Evolutionary conservation across 495 filamentous ascomycete species (phyloP), one percentile per base, ranked within the genome.

Genomic region (Lentithecium fluviatile): DNA sequence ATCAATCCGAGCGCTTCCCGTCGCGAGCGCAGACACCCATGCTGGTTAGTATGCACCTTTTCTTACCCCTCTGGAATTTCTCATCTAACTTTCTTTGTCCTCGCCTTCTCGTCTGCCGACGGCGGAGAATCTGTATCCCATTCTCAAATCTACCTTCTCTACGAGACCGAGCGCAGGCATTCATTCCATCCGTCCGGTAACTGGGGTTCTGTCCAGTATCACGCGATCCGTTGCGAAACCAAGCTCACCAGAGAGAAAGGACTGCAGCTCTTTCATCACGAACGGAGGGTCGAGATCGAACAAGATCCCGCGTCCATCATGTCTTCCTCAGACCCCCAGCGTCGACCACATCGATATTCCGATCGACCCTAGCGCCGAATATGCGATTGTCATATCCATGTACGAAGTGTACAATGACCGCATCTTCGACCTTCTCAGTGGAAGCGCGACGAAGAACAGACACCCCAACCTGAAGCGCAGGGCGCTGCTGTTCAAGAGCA

Each of bases 341-440:
- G 83, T 96, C 52, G 82, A 82, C 72, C 79, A 88, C 51, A 73
- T 96, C 10, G 42, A 60, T 2, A 73, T 92, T 0, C 80, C 85
- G 5, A 77, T 84, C 58, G 90, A 94, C 54, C 76, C 80, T 0
- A 83, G 82, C 21, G 82, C 88, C 55, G 91, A 97, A 61, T 97
- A 96, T 68, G 86, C 91, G 4, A 84, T 98, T 57, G 71, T 98
- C 7, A 80, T 97, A 0, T 95, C 90, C 17, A 98, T 97, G 94
- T 98, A 97, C 74, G 95, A 98, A 74, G 94, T 98, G 17, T 97
- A 98, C 77, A 97, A 97, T 72, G 94, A 98, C 73, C 85, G 93
- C 12, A 97, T 98, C 52, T 98, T 94, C 67, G 94, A 98, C 69
- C 84, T 98, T 2, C 75, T 98, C 1, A 86, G 88, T 0, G 78